A percentile compares a stretch with the other conserved stretches of the same genome.
phyloP scores from a whole-genome alignment of 768 basidiomycete species.

The Macrolepiota dolichaula region DNA sequence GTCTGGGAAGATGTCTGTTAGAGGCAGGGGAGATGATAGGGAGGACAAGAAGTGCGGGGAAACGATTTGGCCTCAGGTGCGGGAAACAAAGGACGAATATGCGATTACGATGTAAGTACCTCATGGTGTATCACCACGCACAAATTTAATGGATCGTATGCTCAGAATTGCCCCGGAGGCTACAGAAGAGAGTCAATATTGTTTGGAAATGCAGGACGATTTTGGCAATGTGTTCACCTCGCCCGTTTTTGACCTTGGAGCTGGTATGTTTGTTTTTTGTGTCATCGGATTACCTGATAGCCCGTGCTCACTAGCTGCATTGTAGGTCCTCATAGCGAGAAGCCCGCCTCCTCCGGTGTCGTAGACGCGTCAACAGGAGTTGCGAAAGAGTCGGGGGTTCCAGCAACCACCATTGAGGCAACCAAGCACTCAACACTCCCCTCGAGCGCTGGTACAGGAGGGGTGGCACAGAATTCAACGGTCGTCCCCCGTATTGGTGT shows the following conservation, averaged over 20 bases:
- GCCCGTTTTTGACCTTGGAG: slow-evolving; percentile 17
- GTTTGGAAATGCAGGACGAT: slow-evolving; percentile 22
- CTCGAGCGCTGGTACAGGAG: too few relatives aligned
- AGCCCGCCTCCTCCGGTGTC: too few relatives aligned
- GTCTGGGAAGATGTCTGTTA: too few relatives aligned
- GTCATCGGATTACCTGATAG: background rate
- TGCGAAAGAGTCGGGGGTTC: too few relatives aligned
- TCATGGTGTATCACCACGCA: background rate
- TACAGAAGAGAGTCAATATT: slow-evolving; percentile 11
- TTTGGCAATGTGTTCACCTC: slow-evolving; percentile 21
- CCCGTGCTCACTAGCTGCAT: background rate
- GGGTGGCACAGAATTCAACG: too few relatives aligned
- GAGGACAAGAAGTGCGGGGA: slow-evolving; percentile 18
- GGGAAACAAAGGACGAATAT: slow-evolving; percentile 18
- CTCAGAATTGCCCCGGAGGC: slow-evolving; percentile 19
- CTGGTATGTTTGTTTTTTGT: background rate
- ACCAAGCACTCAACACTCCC: too few relatives aligned
- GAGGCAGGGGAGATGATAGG: too few relatives aligned
- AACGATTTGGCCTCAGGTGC: slow-evolving; percentile 17
- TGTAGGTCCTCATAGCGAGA: background rate
- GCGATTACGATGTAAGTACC: slow-evolving; percentile 22
- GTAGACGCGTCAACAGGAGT: too few relatives aligned
- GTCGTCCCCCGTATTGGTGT: too few relatives aligned
- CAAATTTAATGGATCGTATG: background rate
- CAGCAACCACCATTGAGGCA: too few relatives aligned